Percentiles rank a stretch among this genome's conserved stretches.
These are phyloP conservation scores for Spizellomyces punctatus DNA, from an alignment of 192 early-diverging fungal genomes.

Conservation along the genomic window DNA sequence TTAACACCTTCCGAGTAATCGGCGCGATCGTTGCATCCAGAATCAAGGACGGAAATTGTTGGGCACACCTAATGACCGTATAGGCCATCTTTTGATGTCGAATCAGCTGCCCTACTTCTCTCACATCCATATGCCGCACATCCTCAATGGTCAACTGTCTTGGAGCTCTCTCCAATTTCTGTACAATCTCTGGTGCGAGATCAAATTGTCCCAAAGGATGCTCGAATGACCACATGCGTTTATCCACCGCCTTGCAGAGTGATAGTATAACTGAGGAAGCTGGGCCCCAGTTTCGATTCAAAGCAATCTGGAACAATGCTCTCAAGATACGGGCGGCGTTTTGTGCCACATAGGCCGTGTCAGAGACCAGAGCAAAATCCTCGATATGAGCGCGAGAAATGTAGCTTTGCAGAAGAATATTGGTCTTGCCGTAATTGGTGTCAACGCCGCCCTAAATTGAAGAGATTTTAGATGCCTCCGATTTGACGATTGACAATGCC, in stretches of 20 bases:
- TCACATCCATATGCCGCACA: conserved; percentile 81
- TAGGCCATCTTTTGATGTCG: conserved; percentile 77
- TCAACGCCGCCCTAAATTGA: conserved; percentile 71
- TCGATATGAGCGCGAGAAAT: conserved; percentile 79
- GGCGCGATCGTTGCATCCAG: conserved; percentile 84
- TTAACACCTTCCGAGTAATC: conserved; percentile 90
- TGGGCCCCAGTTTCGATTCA: conserved; percentile 90
- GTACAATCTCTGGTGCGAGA: conserved; percentile 70
- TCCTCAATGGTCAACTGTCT: conserved; percentile 57
- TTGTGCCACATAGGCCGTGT: conserved; percentile 91
- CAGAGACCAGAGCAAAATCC: conserved; percentile 94
- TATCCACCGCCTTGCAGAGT: conserved; percentile 87
- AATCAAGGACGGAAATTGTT: conserved; percentile 83
- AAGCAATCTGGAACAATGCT: conserved; percentile 93
- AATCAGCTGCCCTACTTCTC: conserved; percentile 87
- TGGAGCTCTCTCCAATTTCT: conserved; percentile 69
- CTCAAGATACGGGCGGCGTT: conserved; percentile 91
- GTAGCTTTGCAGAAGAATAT: conserved; percentile 88
- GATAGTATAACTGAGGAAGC: conserved; percentile 73
- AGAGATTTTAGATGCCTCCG: not conserved
- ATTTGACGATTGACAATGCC: not conserved
- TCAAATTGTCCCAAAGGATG: conserved; percentile 86
- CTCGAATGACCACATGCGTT: conserved; percentile 90
- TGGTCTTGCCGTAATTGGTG: conserved; percentile 87
- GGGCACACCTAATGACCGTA: conserved; percentile 71